A percentile compares a stretch with the other conserved stretches of the same genome.
phyloP scores from a whole-genome alignment of 225 moss, liverwort and hornwort genomes.

The Polytrichum formosum region DNA sequence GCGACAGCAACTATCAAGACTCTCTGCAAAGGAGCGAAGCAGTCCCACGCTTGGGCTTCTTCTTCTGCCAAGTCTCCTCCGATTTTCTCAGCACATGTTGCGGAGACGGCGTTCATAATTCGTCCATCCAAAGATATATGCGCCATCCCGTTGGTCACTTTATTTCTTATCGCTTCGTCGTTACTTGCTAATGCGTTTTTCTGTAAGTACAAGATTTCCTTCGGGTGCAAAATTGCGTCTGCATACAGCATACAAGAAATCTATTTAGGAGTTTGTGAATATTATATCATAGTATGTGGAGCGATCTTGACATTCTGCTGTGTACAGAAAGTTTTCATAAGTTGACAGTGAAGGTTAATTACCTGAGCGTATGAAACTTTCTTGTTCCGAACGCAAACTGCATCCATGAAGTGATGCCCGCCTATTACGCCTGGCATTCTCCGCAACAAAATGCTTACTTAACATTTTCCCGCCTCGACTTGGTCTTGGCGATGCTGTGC shows the following conservation, averaged over 20 bases:
- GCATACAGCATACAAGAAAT: neutral
- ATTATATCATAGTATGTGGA: too few relatives aligned
- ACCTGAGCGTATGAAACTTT: conserved; percentile 35
- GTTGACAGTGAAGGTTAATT: neutral
- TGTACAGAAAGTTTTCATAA: too few relatives aligned
- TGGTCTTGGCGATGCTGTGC: conserved; percentile 6
- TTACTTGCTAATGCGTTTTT: conserved; percentile 46
- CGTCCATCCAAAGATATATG: conserved; percentile 76
- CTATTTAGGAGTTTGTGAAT: neutral
- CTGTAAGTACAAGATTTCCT: conserved; percentile 50
- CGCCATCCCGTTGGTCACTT: conserved; percentile 40
- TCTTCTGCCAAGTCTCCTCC: conserved; percentile 52
- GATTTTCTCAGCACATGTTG: conserved; percentile 50
- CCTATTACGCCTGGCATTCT: conserved; percentile 41
- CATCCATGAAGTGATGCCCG: conserved; percentile 52
- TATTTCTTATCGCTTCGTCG: conserved; percentile 31
- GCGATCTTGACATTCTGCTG: too few relatives aligned
- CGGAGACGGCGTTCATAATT: conserved; percentile 70
- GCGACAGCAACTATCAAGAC: conserved; percentile 86
- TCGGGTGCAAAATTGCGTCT: conserved; percentile 51
- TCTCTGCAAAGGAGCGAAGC: conserved; percentile 80
- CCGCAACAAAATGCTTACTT: conserved; percentile 49
- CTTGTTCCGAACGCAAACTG: conserved; percentile 26
- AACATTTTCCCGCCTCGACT: conserved; percentile 39
- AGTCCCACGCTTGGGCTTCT: conserved; percentile 77